These are phyloP conservation scores for Blastobotrys chiropterorum DNA, from an alignment of 805 yeast species.

Conservation along the genomic window DNA sequence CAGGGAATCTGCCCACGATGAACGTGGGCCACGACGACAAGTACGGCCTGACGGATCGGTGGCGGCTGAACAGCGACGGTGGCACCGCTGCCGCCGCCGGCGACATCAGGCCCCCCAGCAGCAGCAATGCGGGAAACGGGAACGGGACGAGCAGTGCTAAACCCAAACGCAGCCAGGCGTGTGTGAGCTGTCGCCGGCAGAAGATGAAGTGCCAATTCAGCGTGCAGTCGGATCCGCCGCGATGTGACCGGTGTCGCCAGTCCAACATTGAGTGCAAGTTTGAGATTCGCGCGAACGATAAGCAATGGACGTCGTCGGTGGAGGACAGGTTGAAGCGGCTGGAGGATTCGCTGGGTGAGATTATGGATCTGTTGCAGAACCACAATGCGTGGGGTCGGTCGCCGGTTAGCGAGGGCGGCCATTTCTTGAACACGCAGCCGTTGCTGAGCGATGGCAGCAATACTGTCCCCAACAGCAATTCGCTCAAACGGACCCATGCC, in stretches of 20 bases:
- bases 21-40: neutral
- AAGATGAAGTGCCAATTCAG: conserved; percentile 19
- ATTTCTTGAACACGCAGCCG: neutral
- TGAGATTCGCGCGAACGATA: conserved; percentile 11
- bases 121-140: neutral
- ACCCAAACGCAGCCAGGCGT: conserved; percentile 18
- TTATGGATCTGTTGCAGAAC: conserved; percentile 9
- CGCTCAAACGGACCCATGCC: neutral
- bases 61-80: neutral
- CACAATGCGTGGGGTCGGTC: conserved; percentile 3
- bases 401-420: neutral
- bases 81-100: neutral
- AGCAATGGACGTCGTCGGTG: conserved; percentile 10
- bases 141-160: too few species aligned
- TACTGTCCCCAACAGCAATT: neutral
- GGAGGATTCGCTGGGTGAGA: conserved; percentile 10
- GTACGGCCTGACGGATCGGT: neutral
- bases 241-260: conserved; percentile 17
- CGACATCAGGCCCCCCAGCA: neutral
- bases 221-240: conserved; percentile 10
- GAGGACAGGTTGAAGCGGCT: conserved; percentile 10
- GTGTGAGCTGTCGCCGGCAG: conserved; percentile 16
- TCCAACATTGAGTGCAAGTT: conserved; percentile 15
- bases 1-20: neutral
- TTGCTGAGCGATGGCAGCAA: neutral